Evolutionary conservation across 495 filamentous ascomycete species (phyloP).

Genomic region (Aspergillus indologenus): DNA sequence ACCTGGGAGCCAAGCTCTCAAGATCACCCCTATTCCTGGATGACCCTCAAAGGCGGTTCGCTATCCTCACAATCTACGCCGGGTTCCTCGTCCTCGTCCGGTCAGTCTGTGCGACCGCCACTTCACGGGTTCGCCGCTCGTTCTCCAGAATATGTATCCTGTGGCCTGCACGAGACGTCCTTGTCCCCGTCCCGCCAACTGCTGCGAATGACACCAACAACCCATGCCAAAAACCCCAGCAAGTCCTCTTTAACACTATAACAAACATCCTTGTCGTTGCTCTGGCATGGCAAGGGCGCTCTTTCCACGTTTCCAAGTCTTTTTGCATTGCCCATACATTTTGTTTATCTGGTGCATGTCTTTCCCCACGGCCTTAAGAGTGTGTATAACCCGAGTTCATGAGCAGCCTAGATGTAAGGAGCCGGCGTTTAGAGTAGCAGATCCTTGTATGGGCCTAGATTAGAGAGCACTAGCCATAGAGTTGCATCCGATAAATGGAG

Average conservation of each 20-base stretch:
- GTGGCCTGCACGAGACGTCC: constrained; percentile 19
- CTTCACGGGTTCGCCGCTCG: constrained; percentile 14
- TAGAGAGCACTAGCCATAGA: not conserved
- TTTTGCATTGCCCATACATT: no score
- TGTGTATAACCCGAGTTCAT: no score
- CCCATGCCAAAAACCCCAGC: constrained; percentile 17
- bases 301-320: not conserved
- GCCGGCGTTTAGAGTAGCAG: not conserved
- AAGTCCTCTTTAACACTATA: not conserved
- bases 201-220: constrained; percentile 32
- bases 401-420: not conserved
- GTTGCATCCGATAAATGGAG: not conserved
- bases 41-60: not conserved
- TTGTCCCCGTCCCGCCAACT: constrained; percentile 28
- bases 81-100: not conserved
- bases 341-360: no score
- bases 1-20: constrained; percentile 21
- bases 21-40: constrained; percentile 6
- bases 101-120: not conserved
- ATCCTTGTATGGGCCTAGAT: not conserved
- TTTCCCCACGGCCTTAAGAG: no score
- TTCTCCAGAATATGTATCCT: constrained; percentile 25
- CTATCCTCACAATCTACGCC: not conserved
- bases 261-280: no score
- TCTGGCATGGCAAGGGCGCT: no score